These are phyloP conservation scores for Talaromyces atroroseus DNA, from an alignment of 2,329 filamentous ascomycete genomes.

Conservation along the genomic window DNA sequence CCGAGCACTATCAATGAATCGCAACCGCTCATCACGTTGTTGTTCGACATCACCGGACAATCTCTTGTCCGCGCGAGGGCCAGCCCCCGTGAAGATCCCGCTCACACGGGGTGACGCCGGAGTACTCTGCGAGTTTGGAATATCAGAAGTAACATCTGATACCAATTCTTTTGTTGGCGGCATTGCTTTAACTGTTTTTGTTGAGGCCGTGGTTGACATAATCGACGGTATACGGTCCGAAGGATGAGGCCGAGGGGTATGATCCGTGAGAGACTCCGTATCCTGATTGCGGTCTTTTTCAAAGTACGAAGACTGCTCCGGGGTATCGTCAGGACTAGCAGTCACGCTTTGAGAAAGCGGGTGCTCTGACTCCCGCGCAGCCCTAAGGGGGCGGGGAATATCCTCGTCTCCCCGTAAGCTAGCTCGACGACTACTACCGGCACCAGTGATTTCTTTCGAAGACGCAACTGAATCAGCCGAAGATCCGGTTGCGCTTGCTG, in stretches of 20 bases:
- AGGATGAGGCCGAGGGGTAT: constrained; percentile 29
- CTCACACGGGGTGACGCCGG: constrained; percentile 30
- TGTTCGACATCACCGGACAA: constrained; percentile 32
- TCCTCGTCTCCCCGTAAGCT: constrained; percentile 57
- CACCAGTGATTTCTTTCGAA: constrained; percentile 48
- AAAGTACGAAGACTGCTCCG: constrained; percentile 35
- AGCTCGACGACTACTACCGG: constrained; percentile 44
- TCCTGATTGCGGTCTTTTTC: constrained; percentile 15
- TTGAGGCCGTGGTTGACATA: constrained; percentile 43
- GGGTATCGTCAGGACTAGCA: constrained; percentile 57
- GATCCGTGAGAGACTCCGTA: not conserved
- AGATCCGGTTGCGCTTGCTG: constrained; percentile 49
- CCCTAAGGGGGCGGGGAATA: constrained; percentile 47
- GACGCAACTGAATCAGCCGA: constrained; percentile 53
- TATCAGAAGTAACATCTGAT: not conserved
- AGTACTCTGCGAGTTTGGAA: constrained; percentile 19
- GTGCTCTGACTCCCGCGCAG: constrained; percentile 57
- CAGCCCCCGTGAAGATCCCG: constrained; percentile 36
- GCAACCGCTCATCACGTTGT: constrained; percentile 29
- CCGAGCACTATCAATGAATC: constrained; percentile 30
- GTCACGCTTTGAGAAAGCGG: constrained; percentile 70
- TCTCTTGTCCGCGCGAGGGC: constrained; percentile 30
- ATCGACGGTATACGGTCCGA: constrained; percentile 38
- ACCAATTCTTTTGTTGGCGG: constrained; percentile 15
- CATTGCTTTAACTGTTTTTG: constrained; percentile 39